Evolutionary conservation across 192 early-diverging fungal species (phyloP), one percentile per base, ranked within the genome.

Genomic region (Lunasporangiospora selenospora): DNA sequence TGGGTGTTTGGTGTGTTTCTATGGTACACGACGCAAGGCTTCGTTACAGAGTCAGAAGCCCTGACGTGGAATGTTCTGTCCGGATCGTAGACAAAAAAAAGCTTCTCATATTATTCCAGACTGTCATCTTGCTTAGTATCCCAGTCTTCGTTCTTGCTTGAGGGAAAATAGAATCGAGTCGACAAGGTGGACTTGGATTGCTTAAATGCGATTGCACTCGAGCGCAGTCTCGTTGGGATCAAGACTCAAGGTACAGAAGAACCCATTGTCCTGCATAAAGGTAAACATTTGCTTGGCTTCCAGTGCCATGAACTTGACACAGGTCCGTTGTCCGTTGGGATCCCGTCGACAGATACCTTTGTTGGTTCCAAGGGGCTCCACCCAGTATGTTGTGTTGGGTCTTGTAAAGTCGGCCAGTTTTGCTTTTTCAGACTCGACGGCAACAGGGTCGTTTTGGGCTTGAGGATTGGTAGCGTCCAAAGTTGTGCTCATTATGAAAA

Each of bases 241-340:
- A 5, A 73, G 1, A 21, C 38, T 42, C 69, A 73, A 63, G 23
- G 69, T 73, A 36, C 69, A 73, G 24, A 73, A 73, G 49, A 73
- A 73, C 3, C 69, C 69, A 37, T 73, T 59, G 12, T 73, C 69
- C 61, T 73, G 69, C 69, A 73, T 73, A 16, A 73, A 57, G 7
- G 69, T 53, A n/a, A 73, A 73, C 69, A 73, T 73, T 27, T 73
- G 69, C 24, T 73, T 73, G 29, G 69, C 69, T 42, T 73, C 69
- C 23, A 73, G 61, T 0, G 69, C 61, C 10, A 63, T 24, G 30
- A 73, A 63, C 61, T 73, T 73, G 69, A 73, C 60, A 33, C 69
- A 73, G 36, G 60, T 58, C 31, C 58, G 62, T 40, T 73, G 69
- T n/a, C 69, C 69, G 39, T 73, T 73, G 29, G 69, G 69, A 38